Evolutionary conservation across 2,329 filamentous ascomycete species (phyloP).

Genomic region (Aureobasidium musti): DNA sequence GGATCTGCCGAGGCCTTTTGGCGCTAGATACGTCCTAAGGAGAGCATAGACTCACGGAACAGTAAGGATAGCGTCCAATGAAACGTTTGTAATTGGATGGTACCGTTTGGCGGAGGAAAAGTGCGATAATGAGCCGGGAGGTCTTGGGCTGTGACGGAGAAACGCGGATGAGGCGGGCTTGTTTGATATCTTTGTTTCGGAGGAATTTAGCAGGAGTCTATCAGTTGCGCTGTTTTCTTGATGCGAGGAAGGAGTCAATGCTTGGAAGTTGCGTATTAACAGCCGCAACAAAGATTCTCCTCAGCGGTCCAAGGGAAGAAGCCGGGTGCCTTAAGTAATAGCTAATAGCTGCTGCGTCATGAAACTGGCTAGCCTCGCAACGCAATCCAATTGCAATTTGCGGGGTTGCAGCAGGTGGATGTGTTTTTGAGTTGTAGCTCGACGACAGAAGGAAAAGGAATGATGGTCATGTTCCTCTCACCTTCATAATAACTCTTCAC

Average conservation of each 20-base stretch:
- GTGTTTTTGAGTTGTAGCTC: neutral
- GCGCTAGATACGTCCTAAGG: slow-evolving; percentile 16
- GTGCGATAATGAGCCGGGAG: slow-evolving; percentile 21
- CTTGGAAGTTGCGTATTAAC: slow-evolving; percentile 21
- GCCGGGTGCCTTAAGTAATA: slow-evolving; percentile 28
- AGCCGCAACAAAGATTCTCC: slow-evolving; percentile 8
- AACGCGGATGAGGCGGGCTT: slow-evolving; percentile 14
- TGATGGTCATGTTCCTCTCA: slow-evolving; percentile 7
- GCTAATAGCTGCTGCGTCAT: slow-evolving; percentile 12
- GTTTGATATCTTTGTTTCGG: slow-evolving; percentile 16
- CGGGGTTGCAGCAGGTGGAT: slow-evolving; percentile 12
- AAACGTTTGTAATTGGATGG: slow-evolving; percentile 28
- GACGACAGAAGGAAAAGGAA: slow-evolving; percentile 10
- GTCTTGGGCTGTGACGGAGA: neutral
- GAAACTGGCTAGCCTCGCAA: slow-evolving; percentile 5
- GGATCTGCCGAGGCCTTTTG: slow-evolving; percentile 22
- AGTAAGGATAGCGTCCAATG: slow-evolving; percentile 18
- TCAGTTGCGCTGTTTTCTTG: slow-evolving; percentile 21
- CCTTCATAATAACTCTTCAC: slow-evolving; percentile 1
- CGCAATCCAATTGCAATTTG: slow-evolving; percentile 3
- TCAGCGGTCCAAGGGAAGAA: slow-evolving; percentile 25
- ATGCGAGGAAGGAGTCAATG: neutral
- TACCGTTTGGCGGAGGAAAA: slow-evolving; percentile 21
- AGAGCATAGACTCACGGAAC: slow-evolving; percentile 14
- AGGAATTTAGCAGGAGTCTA: slow-evolving; percentile 14